Evolutionary conservation across 805 yeast genomes (phyloP), one percentile per base, ranked within the genome.

Genomic region (Ogataea ramenticola): DNA sequence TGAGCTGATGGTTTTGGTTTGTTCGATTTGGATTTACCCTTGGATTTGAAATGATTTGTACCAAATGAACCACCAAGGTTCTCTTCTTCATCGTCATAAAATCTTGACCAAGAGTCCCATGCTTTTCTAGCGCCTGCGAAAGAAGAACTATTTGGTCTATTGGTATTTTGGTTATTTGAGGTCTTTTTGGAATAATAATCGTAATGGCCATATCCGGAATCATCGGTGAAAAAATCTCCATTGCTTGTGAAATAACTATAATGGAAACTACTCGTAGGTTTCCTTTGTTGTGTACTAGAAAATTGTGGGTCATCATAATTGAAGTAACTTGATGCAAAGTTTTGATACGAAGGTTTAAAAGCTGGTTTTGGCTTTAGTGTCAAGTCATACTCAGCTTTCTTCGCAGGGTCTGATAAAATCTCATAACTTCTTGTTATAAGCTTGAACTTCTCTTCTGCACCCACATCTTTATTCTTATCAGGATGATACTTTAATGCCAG

Each of bases 351-450:
- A 30, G n/a, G 6, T 14, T 14, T 30, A 15, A n/a, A 14, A 30
- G 33, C 5, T 14, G 33, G 16, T 30, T n/a, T n/a, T 12, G 32
- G 32, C 12, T 20, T 17, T 39, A 33, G 36, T 40, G 16, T 30
- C 31, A 35, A 17, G 57, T 88, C 96, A 54, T 81, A 89, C 39
- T 77, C 75, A 38, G 67, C 75, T 46, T 80, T 73, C 47, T 72
- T 66, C 31, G 74, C 79, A 1, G 77, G 77, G 51, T 83, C 78
- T 14, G 86, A 74, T 36, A 91, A 68, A 2, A 82, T 80, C 54
- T 85, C 95, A 61, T 91, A 89, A 0, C 97, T 96, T 56, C 84
- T 87, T 59, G 86, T 91, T 45, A 91, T 82, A 43, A 79, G 84
- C 47, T 91, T 86, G 93, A 91, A 90, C 54, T 83, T 84, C 44